Conservation (phyloP, 805 yeast genomes). For the Scheffersomyces lignosus region DNA sequence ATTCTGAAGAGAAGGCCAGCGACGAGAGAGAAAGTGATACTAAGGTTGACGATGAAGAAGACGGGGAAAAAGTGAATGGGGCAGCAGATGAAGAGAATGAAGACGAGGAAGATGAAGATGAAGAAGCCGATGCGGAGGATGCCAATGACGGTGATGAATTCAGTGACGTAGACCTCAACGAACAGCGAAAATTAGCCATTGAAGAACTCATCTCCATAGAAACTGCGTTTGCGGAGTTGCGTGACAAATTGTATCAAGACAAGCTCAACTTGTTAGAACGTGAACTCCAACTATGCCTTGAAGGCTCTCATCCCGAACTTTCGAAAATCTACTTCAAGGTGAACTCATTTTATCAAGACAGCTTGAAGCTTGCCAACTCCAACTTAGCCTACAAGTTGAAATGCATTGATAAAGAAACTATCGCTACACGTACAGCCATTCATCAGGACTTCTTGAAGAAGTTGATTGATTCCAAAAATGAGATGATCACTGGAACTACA, state of each 20-base stretch:
- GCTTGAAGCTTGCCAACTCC: constrained; percentile 47
- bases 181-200: constrained; percentile 61
- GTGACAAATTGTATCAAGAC: constrained; percentile 84
- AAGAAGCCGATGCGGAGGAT: constrained; percentile 7
- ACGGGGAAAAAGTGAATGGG: constrained; percentile 8
- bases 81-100: constrained; percentile 8
- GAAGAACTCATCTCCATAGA: constrained; percentile 78
- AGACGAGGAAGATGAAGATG: constrained; percentile 8
- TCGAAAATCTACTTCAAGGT: constrained; percentile 69
- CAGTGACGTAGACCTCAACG: constrained; percentile 26
- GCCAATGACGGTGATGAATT: constrained; percentile 8
- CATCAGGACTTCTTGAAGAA: constrained; percentile 82
- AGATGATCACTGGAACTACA: constrained; percentile 71
- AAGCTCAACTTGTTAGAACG: constrained; percentile 73
- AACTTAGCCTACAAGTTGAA: constrained; percentile 59
- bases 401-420: constrained; percentile 78
- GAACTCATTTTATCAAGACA: constrained; percentile 71
- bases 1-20: constrained; percentile 1
- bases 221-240: constrained; percentile 76
- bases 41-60: constrained; percentile 7
- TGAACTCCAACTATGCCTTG: constrained; percentile 82
- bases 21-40: constrained; percentile 8
- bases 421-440: constrained; percentile 72
- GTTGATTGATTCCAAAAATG: constrained; percentile 63
- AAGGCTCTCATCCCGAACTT: constrained; percentile 91